Conservation (phyloP, 169 alveolate species). For the Cryptosporidium bovis region DNA sequence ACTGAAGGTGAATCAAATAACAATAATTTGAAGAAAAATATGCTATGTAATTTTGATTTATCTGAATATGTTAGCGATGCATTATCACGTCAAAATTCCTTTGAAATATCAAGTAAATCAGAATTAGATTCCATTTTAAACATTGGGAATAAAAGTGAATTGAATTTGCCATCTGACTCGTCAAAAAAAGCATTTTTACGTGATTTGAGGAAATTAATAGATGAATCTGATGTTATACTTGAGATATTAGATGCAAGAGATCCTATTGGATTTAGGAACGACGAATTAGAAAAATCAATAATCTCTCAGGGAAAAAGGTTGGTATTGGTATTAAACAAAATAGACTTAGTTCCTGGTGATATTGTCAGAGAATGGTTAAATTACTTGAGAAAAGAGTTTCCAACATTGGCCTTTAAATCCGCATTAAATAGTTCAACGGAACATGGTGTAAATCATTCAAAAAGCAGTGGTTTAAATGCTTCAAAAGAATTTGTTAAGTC, state of each 20-base stretch:
- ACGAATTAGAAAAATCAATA: conserved; percentile 87
- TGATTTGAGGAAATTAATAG: conserved; percentile 85
- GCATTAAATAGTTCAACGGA: conserved; percentile 79
- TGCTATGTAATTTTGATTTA: neutral
- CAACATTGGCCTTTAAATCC: conserved; percentile 79
- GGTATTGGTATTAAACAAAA: conserved; percentile 90
- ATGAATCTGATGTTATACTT: conserved; percentile 88
- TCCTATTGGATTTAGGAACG: conserved; percentile 90
- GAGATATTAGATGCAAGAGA: conserved; percentile 94
- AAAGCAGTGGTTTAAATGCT: conserved; percentile 44
- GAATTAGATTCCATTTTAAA: conserved; percentile 60
- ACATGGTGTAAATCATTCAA: conserved; percentile 46
- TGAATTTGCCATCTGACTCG: conserved; percentile 63
- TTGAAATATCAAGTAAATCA: conserved; percentile 76
- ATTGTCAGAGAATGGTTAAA: conserved; percentile 79
- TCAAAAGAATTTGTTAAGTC: conserved; percentile 77
- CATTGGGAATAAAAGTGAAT: neutral
- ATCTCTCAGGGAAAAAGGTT: conserved; percentile 87
- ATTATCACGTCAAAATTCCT: conserved; percentile 26
- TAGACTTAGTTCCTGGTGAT: conserved; percentile 93
- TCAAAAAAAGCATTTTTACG: conserved; percentile 82
- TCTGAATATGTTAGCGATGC: conserved; percentile 34
- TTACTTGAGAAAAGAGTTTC: conserved; percentile 75
- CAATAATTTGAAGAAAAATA: no score
- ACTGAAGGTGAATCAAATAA: conserved; percentile 7